These are phyloP conservation scores for Toxoplasma gondii DNA, from an alignment of 169 alveolate species.

Conservation along the genomic window DNA sequence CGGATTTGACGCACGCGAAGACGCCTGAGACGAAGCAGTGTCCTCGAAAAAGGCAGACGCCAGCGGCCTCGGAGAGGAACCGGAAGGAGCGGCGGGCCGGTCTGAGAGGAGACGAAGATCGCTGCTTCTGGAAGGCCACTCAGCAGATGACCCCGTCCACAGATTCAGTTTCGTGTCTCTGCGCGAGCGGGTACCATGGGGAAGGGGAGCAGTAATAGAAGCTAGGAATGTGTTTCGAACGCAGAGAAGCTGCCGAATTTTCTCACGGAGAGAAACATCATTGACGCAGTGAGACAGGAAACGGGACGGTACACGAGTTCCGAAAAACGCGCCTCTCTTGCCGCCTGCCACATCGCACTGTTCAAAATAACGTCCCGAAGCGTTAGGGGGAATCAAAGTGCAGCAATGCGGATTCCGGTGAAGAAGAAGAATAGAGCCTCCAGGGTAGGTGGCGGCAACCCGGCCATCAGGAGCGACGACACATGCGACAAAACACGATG, in stretches of 20 bases:
- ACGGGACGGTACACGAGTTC: neutral
- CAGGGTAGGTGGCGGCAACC: neutral
- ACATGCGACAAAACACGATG: neutral
- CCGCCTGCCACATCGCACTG: no score
- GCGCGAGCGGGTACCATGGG: no score
- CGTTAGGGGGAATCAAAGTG: neutral
- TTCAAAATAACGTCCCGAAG: neutral
- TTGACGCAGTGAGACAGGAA: neutral
- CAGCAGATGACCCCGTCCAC: neutral
- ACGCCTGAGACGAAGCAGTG: neutral
- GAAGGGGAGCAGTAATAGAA: neutral
- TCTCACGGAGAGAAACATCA: neutral
- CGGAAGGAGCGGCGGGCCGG: neutral
- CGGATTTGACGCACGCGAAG: neutral
- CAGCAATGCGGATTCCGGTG: constrained; percentile 15
- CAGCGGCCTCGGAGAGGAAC: neutral
- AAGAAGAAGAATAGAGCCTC: constrained; percentile 27
- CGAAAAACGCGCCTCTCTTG: no score
- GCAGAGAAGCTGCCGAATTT: neutral
- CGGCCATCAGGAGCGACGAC: constrained; percentile 16
- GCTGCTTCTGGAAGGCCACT: neutral
- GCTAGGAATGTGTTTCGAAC: neutral
- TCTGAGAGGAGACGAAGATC: neutral
- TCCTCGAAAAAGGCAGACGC: neutral
- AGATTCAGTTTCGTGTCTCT: no score